Evolutionary conservation across 257 asterid species (phyloP).

Genomic region (Gentiana dahurica): DNA sequence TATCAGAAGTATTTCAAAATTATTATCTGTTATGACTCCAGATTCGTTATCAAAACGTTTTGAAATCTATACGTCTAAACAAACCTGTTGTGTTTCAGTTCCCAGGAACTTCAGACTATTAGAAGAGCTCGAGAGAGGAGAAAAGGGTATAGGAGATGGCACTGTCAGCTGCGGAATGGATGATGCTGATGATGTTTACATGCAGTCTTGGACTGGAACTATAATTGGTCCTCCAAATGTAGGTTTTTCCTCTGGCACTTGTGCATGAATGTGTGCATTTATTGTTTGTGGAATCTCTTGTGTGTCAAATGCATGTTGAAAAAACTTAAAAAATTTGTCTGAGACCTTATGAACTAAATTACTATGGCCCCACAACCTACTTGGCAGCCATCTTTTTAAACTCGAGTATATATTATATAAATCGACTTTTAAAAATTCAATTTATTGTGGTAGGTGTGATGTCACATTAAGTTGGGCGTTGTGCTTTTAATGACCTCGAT

Average conservation of each 20-base stretch:
- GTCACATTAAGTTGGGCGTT: no score
- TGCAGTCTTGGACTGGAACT: slow-evolving; percentile 94
- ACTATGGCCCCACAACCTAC: no score
- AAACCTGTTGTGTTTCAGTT: slow-evolving; percentile 26
- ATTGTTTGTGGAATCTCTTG: neutral
- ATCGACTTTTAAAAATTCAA: no score
- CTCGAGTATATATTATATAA: no score
- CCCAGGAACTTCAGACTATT: slow-evolving; percentile 78
- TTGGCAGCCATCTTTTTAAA: no score
- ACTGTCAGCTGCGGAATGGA: slow-evolving; percentile 92
- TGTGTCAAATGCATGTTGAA: neutral
- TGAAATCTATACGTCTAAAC: neutral
- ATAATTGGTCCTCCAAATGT: slow-evolving; percentile 85
- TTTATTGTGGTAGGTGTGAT: no score
- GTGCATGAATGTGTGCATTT: neutral
- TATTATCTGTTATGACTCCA: neutral
- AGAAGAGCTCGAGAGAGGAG: slow-evolving; percentile 89
- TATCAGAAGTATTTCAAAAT: neutral
- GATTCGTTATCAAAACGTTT: neutral
- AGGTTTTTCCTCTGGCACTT: slow-evolving; percentile 13
- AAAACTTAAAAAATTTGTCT: neutral
- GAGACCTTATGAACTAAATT: no score
- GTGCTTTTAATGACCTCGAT: no score
- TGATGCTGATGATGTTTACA: slow-evolving; percentile 71
- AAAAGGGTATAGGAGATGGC: slow-evolving; percentile 90